Percentiles rank a stretch among this genome's conserved stretches.
Conservation (phyloP, 2,329 filamentous ascomycete genomes). For the Aspergillus sp. region DNA sequence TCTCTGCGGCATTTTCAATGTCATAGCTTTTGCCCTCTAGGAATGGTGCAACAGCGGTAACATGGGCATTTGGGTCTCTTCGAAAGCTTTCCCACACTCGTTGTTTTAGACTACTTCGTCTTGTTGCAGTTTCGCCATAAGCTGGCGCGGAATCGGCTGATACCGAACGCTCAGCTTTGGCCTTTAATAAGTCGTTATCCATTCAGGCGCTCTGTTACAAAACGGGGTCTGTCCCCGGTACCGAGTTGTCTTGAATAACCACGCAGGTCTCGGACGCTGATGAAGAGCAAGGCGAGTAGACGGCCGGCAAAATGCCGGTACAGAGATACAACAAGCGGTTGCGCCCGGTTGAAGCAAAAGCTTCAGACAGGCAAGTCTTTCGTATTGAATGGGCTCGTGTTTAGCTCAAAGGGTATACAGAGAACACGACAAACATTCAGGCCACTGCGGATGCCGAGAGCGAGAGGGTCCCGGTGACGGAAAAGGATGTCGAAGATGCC, state of each 20-base stretch:
- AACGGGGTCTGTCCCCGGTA: neutral
- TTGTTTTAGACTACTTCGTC: conserved; percentile 22
- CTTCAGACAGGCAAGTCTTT: neutral
- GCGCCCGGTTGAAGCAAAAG: no score
- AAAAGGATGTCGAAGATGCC: neutral
- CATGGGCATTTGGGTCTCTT: conserved; percentile 44
- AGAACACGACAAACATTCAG: neutral
- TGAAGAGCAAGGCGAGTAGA: neutral
- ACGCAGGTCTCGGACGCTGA: neutral
- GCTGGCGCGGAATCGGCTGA: conserved; percentile 25
- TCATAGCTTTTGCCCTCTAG: conserved; percentile 60
- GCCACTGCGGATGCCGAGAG: neutral
- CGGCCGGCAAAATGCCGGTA: neutral
- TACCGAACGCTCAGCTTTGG: conserved; percentile 22
- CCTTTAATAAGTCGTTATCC: conserved; percentile 34
- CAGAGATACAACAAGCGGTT: neutral
- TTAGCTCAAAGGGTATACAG: neutral
- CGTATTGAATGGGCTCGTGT: neutral
- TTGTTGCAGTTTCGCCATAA: conserved; percentile 32
- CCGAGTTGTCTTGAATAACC: neutral
- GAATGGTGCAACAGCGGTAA: conserved; percentile 38
- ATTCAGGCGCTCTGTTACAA: conserved; percentile 17
- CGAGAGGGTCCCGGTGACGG: neutral
- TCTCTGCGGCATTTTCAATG: conserved; percentile 60
- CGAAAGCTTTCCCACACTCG: conserved; percentile 46